Conservation (phyloP, 2,329 filamentous ascomycete species). For the Periconia macrospinosa region DNA sequence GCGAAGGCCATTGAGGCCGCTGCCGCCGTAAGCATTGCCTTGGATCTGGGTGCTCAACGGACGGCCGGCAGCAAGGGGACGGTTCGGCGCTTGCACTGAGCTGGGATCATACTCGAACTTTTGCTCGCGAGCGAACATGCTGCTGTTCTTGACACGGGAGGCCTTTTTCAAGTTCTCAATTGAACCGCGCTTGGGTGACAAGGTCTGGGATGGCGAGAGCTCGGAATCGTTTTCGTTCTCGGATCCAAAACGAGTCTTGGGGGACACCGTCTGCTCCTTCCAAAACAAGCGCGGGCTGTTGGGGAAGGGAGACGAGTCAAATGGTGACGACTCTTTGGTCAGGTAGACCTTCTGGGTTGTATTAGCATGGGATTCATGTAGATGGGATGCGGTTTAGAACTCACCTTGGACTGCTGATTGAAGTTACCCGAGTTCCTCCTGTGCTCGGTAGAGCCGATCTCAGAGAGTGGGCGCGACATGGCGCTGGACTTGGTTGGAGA, state of each 20-base stretch:
- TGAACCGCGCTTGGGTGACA: constrained; percentile 78
- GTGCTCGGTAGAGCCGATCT: constrained; percentile 83
- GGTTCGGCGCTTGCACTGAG: constrained; percentile 74
- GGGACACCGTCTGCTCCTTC: constrained; percentile 72
- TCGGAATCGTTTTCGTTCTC: constrained; percentile 69
- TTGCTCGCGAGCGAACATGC: constrained; percentile 90
- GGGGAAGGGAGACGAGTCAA: constrained; percentile 76
- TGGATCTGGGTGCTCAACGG: constrained; percentile 64
- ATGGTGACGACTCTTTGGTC: constrained; percentile 76
- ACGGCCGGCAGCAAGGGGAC: constrained; percentile 69
- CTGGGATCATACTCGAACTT: constrained; percentile 91
- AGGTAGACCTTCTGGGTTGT: constrained; percentile 64
- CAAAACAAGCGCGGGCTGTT: constrained; percentile 87
- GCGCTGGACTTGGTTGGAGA: constrained; percentile 63
- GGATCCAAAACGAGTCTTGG: constrained; percentile 59
- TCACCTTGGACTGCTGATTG: constrained; percentile 74
- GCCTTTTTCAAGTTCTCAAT: constrained; percentile 95
- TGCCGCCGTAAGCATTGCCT: constrained; percentile 68
- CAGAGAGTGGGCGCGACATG: constrained; percentile 74
- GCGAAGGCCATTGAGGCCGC: constrained; percentile 53
- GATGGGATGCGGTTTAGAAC: constrained; percentile 12
- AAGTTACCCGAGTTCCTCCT: constrained; percentile 92
- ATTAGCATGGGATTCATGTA: constrained; percentile 22
- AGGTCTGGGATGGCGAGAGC: constrained; percentile 60
- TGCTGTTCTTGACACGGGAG: constrained; percentile 96